Percentiles rank a stretch among this genome's conserved stretches.
phyloP scores from a whole-genome alignment of 805 yeast genomes.

The Candida nanaspora region DNA sequence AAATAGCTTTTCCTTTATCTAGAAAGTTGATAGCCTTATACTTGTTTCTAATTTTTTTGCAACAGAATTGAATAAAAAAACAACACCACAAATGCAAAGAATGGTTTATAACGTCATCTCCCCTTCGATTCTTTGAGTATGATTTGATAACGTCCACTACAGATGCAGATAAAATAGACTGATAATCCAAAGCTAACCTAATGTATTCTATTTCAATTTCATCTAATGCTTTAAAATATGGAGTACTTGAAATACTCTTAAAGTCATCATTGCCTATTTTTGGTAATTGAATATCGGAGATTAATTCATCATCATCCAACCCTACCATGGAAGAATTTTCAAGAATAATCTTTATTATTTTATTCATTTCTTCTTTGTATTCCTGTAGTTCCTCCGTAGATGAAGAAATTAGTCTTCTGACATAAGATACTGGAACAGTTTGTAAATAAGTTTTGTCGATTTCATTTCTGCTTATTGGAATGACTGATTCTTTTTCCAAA shows the following conservation, averaged over 20 bases:
- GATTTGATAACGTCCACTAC: background rate
- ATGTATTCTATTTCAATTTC: background rate
- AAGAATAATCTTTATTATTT: slow-evolving; percentile 1
- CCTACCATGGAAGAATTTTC: background rate
- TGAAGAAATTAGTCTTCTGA: slow-evolving; percentile 1
- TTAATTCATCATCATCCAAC: background rate
- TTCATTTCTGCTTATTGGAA: background rate
- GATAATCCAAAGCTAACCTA: background rate
- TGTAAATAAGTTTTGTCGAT: slow-evolving; percentile 1
- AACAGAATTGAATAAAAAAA: slow-evolving; percentile 1
- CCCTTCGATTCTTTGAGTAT: background rate
- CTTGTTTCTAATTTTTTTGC: background rate
- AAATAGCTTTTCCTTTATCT: background rate
- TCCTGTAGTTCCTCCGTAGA: slow-evolving; percentile 1
- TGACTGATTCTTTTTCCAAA: background rate
- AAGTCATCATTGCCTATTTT: no score
- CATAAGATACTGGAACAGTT: slow-evolving; percentile 1
- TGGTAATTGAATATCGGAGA: background rate
- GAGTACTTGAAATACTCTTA: no score
- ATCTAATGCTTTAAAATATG: background rate
- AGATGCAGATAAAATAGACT: background rate
- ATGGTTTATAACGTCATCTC: background rate
- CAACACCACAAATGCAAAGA: slow-evolving; percentile 3
- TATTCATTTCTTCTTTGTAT: slow-evolving; percentile 3
- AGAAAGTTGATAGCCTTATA: background rate